Percentiles rank a stretch among this genome's conserved stretches.
Evolutionary conservation across 345 rosid species (phyloP).

Genomic region (Brassica rapa): DNA sequence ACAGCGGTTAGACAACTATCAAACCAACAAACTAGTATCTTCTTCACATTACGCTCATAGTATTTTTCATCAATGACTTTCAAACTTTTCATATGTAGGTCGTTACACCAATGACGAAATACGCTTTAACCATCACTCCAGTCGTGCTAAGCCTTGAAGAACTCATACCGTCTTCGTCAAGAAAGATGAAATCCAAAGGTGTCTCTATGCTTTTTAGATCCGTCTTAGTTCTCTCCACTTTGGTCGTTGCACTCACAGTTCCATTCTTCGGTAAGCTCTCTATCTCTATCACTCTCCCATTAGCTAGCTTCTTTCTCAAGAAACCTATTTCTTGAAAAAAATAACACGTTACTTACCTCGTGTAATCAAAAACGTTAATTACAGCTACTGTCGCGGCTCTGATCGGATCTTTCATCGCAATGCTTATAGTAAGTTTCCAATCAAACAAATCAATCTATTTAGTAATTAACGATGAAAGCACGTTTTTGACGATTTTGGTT

Average conservation of each 20-base stretch:
- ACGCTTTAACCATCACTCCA: slow-evolving; percentile 68
- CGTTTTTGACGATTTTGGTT: slow-evolving; percentile 4
- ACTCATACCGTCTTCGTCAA: slow-evolving; percentile 53
- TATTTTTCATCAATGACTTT: not conserved
- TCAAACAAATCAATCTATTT: not conserved
- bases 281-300: slow-evolving; percentile 42
- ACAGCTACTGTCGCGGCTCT: slow-evolving; percentile 70
- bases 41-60: not conserved
- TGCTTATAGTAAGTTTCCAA: slow-evolving; percentile 57
- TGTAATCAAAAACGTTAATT: not conserved
- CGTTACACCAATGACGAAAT: slow-evolving; percentile 71
- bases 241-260: slow-evolving; percentile 62
- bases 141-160: slow-evolving; percentile 74
- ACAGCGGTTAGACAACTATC: slow-evolving; percentile 51
- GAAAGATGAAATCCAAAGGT: slow-evolving; percentile 41
- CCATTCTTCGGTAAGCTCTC: slow-evolving; percentile 67
- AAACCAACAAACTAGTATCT: not conserved
- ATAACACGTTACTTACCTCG: not conserved
- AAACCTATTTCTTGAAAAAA: not conserved
- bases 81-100: slow-evolving; percentile 42
- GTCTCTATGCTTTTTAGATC: slow-evolving; percentile 59
- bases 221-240: slow-evolving; percentile 55
- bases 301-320: slow-evolving; percentile 39
- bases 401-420: slow-evolving; percentile 54
- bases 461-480: not conserved